Evolutionary conservation across 2,329 filamentous ascomycete species (phyloP).

Genomic region (Phaeosphaeriaceae sp.): DNA sequence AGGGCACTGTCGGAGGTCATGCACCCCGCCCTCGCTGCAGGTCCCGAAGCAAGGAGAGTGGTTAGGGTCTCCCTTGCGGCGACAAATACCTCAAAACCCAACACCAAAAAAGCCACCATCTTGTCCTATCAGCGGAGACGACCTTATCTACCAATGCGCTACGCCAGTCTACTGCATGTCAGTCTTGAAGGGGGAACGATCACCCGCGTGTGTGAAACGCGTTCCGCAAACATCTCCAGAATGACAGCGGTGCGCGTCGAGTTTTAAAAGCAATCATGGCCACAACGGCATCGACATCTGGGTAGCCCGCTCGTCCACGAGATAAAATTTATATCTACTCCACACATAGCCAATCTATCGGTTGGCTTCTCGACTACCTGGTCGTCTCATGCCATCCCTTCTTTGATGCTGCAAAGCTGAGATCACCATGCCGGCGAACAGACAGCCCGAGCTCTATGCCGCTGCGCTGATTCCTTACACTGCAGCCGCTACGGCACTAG

Average conservation of each 20-base stretch:
- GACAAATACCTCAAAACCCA: not conserved
- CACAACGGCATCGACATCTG: not conserved
- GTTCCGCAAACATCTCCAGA: slow-evolving; percentile 1
- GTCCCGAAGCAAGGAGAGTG: not conserved
- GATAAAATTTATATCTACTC: not conserved
- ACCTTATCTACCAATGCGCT: not conserved
- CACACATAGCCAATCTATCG: not conserved
- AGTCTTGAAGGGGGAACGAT: not conserved
- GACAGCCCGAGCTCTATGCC: slow-evolving; percentile 27
- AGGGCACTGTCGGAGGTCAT: not conserved
- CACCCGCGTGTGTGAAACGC: slow-evolving; percentile 1
- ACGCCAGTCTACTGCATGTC: not conserved
- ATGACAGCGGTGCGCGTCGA: not conserved
- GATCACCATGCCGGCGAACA: slow-evolving; percentile 19
- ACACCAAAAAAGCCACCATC: not conserved
- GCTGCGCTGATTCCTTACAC: slow-evolving; percentile 29
- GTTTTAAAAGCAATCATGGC: slow-evolving; percentile 3
- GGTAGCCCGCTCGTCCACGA: not conserved
- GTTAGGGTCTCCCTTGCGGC: not conserved
- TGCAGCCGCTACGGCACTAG: slow-evolving; percentile 25
- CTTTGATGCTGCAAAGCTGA: slow-evolving; percentile 5
- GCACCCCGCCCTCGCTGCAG: not conserved
- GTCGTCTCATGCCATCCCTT: slow-evolving; percentile 5
- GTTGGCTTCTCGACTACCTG: not conserved
- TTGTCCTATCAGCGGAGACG: not conserved